These are phyloP conservation scores for Cryphonectria japonica DNA, from an alignment of 2,329 filamentous ascomycete species.

Conservation along the genomic window DNA sequence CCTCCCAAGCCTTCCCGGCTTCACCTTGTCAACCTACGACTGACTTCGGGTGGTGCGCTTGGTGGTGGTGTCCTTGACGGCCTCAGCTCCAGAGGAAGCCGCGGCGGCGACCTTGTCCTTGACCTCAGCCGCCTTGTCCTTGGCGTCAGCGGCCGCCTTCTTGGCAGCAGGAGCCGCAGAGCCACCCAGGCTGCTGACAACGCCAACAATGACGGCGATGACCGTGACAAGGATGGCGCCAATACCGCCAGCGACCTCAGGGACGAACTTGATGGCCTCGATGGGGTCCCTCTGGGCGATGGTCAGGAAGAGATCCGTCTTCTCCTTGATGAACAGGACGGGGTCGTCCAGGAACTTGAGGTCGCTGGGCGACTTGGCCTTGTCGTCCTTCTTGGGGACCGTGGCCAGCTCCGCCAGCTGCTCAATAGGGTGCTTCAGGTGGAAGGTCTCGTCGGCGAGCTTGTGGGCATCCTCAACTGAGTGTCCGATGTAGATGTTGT, in stretches of 20 bases:
- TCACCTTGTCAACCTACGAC: constrained; percentile 44
- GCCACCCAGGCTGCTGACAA: constrained; percentile 62
- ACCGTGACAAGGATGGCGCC: constrained; percentile 71
- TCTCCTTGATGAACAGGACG: constrained; percentile 85
- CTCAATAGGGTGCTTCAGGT: constrained; percentile 84
- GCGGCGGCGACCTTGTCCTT: constrained; percentile 73
- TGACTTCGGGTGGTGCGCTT: constrained; percentile 64
- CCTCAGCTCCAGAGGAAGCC: constrained; percentile 65
- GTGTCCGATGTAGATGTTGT: constrained; percentile 99
- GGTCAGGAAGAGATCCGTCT: constrained; percentile 86
- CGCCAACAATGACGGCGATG: constrained; percentile 69
- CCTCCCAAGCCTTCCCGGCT: constrained; percentile 22
- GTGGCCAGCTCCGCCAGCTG: constrained; percentile 76
- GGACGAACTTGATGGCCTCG: constrained; percentile 84
- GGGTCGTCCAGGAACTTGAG: constrained; percentile 92
- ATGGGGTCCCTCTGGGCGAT: constrained; percentile 82
- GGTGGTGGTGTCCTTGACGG: constrained; percentile 73
- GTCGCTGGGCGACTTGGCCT: constrained; percentile 72
- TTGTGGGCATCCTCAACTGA: constrained; percentile 90
- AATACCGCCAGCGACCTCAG: constrained; percentile 84
- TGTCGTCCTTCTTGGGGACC: constrained; percentile 72
- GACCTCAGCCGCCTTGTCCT: constrained; percentile 75
- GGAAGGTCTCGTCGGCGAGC: constrained; percentile 86
- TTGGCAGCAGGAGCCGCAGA: constrained; percentile 72
- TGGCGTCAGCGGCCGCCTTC: constrained; percentile 66